Evolutionary conservation across 179 eudicot species (phyloP).

Genomic region (Spinacia oleracea): DNA sequence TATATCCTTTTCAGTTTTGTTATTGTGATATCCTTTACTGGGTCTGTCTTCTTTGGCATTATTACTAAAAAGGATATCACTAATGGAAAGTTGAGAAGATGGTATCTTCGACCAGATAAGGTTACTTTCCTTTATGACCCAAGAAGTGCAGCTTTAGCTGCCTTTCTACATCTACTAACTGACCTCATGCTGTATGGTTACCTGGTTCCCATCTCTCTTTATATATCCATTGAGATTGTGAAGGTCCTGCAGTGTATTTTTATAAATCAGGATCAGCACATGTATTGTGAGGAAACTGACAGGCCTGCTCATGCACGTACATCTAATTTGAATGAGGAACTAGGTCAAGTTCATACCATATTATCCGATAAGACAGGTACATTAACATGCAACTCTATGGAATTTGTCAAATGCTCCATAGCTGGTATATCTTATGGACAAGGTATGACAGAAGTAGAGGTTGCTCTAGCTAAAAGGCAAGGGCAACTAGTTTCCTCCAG

Average conservation of each 20-base stretch:
- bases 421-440: slow-evolving; percentile 49
- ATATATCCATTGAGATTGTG: slow-evolving; percentile 57
- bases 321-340: slow-evolving; percentile 63
- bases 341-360: slow-evolving; percentile 64
- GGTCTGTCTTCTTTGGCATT: slow-evolving; percentile 49
- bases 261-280: slow-evolving; percentile 46
- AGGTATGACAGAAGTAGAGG: slow-evolving; percentile 51
- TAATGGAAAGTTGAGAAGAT: slow-evolving; percentile 36
- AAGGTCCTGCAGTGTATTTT: slow-evolving; percentile 55
- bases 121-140: slow-evolving; percentile 40
- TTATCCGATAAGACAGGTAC: slow-evolving; percentile 61
- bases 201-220: slow-evolving; percentile 55
- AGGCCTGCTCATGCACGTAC: slow-evolving; percentile 59
- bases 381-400: slow-evolving; percentile 54
- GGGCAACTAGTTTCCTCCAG: slow-evolving; percentile 25
- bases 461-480: slow-evolving; percentile 35
- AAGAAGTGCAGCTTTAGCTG: slow-evolving; percentile 39
- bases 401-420: slow-evolving; percentile 48
- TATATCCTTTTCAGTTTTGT: slow-evolving; percentile 33
- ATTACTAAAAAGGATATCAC: slow-evolving; percentile 38
- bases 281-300: slow-evolving; percentile 52
- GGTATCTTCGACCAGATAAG: slow-evolving; percentile 52
- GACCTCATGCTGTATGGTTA: slow-evolving; percentile 54
- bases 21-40: slow-evolving; percentile 39
- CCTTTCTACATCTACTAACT: slow-evolving; percentile 45